Conservation (phyloP, 805 yeast genomes). For the Starmerella asiatica region DNA sequence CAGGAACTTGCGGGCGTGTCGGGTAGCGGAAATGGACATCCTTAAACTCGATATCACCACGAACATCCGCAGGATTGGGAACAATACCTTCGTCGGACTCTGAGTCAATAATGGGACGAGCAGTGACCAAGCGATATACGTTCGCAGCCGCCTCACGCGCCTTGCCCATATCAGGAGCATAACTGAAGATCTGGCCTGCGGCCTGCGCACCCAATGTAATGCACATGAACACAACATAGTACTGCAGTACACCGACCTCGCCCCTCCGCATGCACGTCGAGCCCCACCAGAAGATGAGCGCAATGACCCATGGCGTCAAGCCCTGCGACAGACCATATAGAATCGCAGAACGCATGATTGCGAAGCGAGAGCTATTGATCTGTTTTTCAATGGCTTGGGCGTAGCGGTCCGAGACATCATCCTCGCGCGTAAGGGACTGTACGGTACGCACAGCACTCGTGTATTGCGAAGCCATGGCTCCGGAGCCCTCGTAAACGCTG, state of each 20-base stretch:
- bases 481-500: slow-evolving; percentile 29
- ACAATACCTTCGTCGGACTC: slow-evolving; percentile 23
- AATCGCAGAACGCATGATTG: slow-evolving; percentile 25
- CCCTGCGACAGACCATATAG: slow-evolving; percentile 31
- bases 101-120: slow-evolving; percentile 28
- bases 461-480: slow-evolving; percentile 31
- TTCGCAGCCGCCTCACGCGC: slow-evolving; percentile 29
- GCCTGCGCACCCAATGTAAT: slow-evolving; percentile 33
- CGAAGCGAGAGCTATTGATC: slow-evolving; percentile 23
- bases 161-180: slow-evolving; percentile 34
- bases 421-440: slow-evolving; percentile 31
- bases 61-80: slow-evolving; percentile 24
- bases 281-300: slow-evolving; percentile 34
- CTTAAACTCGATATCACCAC: slow-evolving; percentile 42
- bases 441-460: slow-evolving; percentile 32
- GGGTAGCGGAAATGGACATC: slow-evolving; percentile 56
- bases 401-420: slow-evolving; percentile 27
- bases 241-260: slow-evolving; percentile 25
- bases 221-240: slow-evolving; percentile 30
- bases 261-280: slow-evolving; percentile 26
- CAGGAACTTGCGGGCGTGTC: slow-evolving; percentile 38
- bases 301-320: slow-evolving; percentile 30
- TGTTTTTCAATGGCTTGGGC: slow-evolving; percentile 23
- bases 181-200: slow-evolving; percentile 32
- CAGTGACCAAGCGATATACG: slow-evolving; percentile 25